phyloP scores from a whole-genome alignment of 768 basidiomycete genomes.

The Mycena galopus region DNA sequence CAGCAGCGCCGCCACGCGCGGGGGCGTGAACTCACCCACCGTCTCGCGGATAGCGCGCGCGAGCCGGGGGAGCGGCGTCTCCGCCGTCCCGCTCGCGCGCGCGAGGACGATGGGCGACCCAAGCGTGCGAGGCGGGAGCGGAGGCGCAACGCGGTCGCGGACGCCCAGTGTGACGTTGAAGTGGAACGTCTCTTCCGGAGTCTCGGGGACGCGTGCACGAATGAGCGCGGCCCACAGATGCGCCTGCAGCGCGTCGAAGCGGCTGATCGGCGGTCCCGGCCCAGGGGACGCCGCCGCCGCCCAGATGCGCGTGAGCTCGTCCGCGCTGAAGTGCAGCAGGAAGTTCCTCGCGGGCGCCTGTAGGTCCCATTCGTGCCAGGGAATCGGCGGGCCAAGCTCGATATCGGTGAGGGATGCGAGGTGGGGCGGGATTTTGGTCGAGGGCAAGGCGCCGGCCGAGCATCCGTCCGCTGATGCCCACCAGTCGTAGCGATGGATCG shows the following conservation, averaged over 20 bases:
- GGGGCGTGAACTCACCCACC: slow-evolving; percentile 41
- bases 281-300: slow-evolving; percentile 38
- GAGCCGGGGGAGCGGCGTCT: slow-evolving; percentile 33
- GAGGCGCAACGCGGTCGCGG: slow-evolving; percentile 41
- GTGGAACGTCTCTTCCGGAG: slow-evolving; percentile 40
- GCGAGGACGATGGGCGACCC: slow-evolving; percentile 50
- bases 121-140: slow-evolving; percentile 43
- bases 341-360: slow-evolving; percentile 42
- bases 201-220: slow-evolving; percentile 43
- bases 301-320: slow-evolving; percentile 50
- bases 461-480: slow-evolving; percentile 44
- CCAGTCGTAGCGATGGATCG: slow-evolving; percentile 48
- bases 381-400: slow-evolving; percentile 39
- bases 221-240: slow-evolving; percentile 52
- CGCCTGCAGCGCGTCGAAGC: slow-evolving; percentile 52
- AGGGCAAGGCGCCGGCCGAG: slow-evolving; percentile 34
- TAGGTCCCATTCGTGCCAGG: slow-evolving; percentile 48
- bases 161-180: slow-evolving; percentile 45
- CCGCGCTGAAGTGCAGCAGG: slow-evolving; percentile 42
- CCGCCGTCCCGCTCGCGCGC: slow-evolving; percentile 38
- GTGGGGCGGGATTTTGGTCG: slow-evolving; percentile 38
- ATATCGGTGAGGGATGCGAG: slow-evolving; percentile 17
- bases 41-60: slow-evolving; percentile 46
- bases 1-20: slow-evolving; percentile 45
- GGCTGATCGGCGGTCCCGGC: slow-evolving; percentile 40